Conservation (phyloP, 345 rosid genomes). For the Erodium maritimum region DNA sequence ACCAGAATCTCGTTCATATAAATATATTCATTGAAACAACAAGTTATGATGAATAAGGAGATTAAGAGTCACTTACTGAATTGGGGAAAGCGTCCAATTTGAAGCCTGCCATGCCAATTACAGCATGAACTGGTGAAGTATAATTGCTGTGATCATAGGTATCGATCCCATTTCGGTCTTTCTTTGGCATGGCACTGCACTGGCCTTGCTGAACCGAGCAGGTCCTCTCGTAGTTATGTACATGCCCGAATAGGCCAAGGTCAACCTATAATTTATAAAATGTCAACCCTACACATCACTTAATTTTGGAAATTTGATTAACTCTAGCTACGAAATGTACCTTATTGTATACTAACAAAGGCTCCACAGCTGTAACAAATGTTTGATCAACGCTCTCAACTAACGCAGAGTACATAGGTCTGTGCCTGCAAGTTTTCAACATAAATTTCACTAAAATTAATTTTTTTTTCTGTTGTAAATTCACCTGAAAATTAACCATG, state of each 20-base stretch:
- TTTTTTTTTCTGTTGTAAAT: too few relatives aligned
- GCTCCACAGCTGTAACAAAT: constrained; percentile 28
- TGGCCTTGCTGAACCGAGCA: constrained; percentile 31
- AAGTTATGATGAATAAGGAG: too few relatives aligned
- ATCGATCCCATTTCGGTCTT: constrained; percentile 32
- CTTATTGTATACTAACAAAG: constrained; percentile 35
- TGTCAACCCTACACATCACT: neutral
- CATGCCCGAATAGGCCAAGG: constrained; percentile 51
- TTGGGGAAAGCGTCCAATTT: constrained; percentile 24
- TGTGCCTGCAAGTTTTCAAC: constrained; percentile 33
- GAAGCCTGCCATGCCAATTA: constrained; percentile 77
- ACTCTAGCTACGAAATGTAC: constrained; percentile 9
- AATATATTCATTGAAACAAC: neutral
- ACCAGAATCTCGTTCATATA: neutral
- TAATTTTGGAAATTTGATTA: too few relatives aligned
- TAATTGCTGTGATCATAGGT: constrained; percentile 45
- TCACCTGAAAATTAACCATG: neutral
- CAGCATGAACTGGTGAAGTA: constrained; percentile 44
- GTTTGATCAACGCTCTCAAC: constrained; percentile 4
- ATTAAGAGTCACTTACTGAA: constrained; percentile 14
- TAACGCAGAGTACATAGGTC: constrained; percentile 47
- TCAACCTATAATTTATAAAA: constrained; percentile 29
- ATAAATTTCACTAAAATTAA: too few relatives aligned
- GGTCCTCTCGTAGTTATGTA: constrained; percentile 62
- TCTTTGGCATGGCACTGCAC: constrained; percentile 46